A percentile compares a stretch with the other conserved stretches of the same genome.
phyloP scores from a whole-genome alignment of 768 basidiomycete species.

The Panaeolus cyanescens region DNA sequence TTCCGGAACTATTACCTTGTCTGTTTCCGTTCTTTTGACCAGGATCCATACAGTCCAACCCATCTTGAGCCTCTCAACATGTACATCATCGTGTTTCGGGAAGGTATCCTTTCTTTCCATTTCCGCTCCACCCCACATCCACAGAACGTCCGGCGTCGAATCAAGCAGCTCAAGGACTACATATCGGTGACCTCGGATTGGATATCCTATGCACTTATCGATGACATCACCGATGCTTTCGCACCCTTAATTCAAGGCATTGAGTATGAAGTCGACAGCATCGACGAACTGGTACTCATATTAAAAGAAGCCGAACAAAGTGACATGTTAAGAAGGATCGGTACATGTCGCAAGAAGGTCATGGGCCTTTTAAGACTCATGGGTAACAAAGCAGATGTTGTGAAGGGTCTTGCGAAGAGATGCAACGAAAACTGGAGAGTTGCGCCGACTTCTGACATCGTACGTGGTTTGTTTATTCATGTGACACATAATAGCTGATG shows the following conservation, averaged over 20 bases:
- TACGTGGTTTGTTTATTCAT: conserved; percentile 35
- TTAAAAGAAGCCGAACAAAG: conserved; percentile 95
- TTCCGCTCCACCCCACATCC: conserved; percentile 97
- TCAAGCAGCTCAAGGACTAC: conserved; percentile 99
- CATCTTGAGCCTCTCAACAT: conserved; percentile 98
- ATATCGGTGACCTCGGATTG: conserved; percentile 98
- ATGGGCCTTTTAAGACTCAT: conserved; percentile 96
- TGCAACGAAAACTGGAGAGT: conserved; percentile 99
- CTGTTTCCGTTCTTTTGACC: conserved; percentile 98
- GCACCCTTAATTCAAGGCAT: conserved; percentile 98
- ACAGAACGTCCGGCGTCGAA: conserved; percentile 95
- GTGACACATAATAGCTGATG: conserved; percentile 2
- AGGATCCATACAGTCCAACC: conserved; percentile 96
- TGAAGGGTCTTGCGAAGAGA: conserved; percentile 96
- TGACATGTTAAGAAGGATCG: conserved; percentile 97
- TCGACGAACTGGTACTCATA: conserved; percentile 97
- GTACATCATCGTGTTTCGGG: conserved; percentile 99
- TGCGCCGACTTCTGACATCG: conserved; percentile 96
- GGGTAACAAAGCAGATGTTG: conserved; percentile 99
- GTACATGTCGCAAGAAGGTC: conserved; percentile 98
- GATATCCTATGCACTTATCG: conserved; percentile 99
- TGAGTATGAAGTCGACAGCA: conserved; percentile 99
- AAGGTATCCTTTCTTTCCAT: conserved; percentile 95
- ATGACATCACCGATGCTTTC: conserved; percentile 99
- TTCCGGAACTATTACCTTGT: conserved; percentile 99